A percentile compares a stretch with the other conserved stretches of the same genome.
Evolutionary conservation across 441 rosid species (phyloP).

Genomic region (Erodium moschatum): DNA sequence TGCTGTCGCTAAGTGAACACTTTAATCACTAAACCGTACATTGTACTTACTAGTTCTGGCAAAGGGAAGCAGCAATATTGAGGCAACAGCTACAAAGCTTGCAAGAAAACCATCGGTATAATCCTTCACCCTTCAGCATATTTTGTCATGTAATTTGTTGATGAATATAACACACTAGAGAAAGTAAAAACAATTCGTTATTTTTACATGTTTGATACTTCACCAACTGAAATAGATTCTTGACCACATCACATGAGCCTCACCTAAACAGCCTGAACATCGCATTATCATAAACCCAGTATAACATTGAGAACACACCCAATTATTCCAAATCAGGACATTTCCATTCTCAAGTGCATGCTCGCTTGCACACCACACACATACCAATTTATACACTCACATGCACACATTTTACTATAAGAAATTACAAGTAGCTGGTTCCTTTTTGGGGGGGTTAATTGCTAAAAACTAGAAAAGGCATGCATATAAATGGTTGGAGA

Average conservation of each 20-base stretch:
- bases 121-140: conserved; percentile 16
- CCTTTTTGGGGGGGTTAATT: too few relatives aligned
- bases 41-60: conserved; percentile 58
- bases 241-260: background rate
- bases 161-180: background rate
- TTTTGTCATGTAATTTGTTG: background rate
- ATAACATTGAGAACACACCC: background rate
- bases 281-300: background rate
- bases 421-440: background rate
- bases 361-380: background rate
- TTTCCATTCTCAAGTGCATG: background rate
- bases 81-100: conserved; percentile 66
- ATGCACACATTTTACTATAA: background rate
- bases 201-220: background rate
- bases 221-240: background rate
- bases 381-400: background rate
- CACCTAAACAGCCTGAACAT: background rate
- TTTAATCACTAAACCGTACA: conserved; percentile 11
- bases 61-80: conserved; percentile 70
- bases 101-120: conserved; percentile 80
- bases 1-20: background rate
- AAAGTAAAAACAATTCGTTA: background rate
- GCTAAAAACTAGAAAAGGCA: too few relatives aligned
- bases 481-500: too few relatives aligned
- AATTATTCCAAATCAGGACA: background rate